Base-by-base conservation (phyloP, 2,329 filamentous ascomycete genomes). In the Fusarium cicatricum region DNA sequence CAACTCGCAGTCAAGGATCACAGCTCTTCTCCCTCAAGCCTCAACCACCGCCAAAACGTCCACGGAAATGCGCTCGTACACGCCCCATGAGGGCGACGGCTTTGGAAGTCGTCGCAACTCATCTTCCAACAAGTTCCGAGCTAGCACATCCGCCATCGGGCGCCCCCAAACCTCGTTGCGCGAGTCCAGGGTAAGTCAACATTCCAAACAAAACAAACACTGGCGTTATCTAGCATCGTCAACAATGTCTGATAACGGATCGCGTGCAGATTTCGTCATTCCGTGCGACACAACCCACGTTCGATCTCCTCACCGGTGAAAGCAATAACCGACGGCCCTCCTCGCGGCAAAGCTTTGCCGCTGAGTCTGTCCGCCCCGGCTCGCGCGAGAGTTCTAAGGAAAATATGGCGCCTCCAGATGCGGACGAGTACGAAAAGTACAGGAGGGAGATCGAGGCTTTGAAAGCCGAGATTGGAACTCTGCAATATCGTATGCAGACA, bases 401-500 rank as follows among this genome's bases (percentile, higher is more conserved):
- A 68, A 87, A 86, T 68, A 77, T 83, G 64, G 81, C 83, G 28
- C 84, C 85, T 0, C 77, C 82, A 1, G 84, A 86, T 54, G 80
- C 80, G n/a, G 81, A 85, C 54, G 79, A 82, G 50, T 85, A 85
- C 68, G 84, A 87, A 68, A 80, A 78, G 39, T 84, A 83, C 69
- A 78, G 80, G 42, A 81, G 77, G 50, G 78, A 78, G 31, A 84
- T 83, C 55, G 93, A 98, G 69, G 89, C 93, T 62, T 82, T 98
- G 21, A 93, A 94, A 70, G 91, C 94, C 2, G 92, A 97, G 74
- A 81, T 98, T 36, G 95, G 93, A 58, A 91, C 92, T 0, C 79
- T 97, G 44, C 89, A 88, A 58, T 99, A 97, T 77, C 91, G 94
- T 54, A 82, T 97, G 63, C 90, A 92, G 68, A 94, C 90, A 15